Evolutionary conservation across 2,329 filamentous ascomycete genomes (phyloP), one percentile per base, ranked within the genome.

Genomic region (Pyrenophora graminea): DNA sequence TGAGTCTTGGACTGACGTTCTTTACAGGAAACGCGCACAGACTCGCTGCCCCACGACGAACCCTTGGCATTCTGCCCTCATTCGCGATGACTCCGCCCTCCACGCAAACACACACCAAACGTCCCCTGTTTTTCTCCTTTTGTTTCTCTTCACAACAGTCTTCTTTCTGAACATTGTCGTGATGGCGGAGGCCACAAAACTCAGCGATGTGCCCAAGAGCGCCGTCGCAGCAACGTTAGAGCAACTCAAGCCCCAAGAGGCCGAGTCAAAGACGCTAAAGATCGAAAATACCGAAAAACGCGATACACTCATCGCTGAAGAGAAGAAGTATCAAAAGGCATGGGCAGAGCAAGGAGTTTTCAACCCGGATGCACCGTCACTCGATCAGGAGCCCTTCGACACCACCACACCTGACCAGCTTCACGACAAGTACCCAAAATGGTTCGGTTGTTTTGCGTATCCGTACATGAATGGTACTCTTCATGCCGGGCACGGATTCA

Each of bases 401-500:
- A 85, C 88, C 55, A 85, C 92, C 64, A 81, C 87, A 43, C 80
- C 89, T 51, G 84, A 84, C 58, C 87, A 94, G 67, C 81, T 96
- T 59, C 89, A 89, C 69, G 82, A 87, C 67, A 87, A 91, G 73
- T 79, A 89, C 66, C 93, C 93, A 62, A 97, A 97, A 78, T 96
- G 92, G 81, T 95, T 93, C 71, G 91, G 88, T 47, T 87, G 84
- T 48, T 88, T 90, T 78, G 86, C 84, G 64, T 90, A 87, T 42
- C 68, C 70, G 8, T 75, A 75, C 62, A 74, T 75, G 69, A 76
- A 76, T 51, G 73, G 73, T 40, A 71, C 67, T 53, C 82, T 95
- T 21, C 93, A 97, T 70, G 91, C 89, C 27, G 94, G 94, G 18
- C 94, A 99, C 79, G 88, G 86, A 63, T 97, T 99, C 75, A 94